Evolutionary conservation across 345 rosid species (phyloP), one percentile per base, ranked within the genome.

Genomic region (Lagerstroemia speciosa): DNA sequence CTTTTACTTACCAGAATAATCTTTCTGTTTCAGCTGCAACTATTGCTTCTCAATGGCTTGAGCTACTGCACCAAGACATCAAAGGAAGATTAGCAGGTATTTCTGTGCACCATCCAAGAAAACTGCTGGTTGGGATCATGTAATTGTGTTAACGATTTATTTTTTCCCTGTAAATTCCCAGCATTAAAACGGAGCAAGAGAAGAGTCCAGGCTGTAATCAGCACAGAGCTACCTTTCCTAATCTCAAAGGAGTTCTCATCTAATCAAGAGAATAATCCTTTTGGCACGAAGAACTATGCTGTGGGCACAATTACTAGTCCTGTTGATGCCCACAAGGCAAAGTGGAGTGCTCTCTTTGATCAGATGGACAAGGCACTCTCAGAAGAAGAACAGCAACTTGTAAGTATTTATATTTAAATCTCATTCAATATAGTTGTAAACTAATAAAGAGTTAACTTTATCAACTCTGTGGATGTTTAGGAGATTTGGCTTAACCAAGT

Each of bases 1-100:
- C n/a, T 29, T 58, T 5, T 30, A 27, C 29, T 58, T 27, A 58
- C 63, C 26, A 11, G 34, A 53, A 58, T 69, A 69, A 72, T 63
- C 67, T 72, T 77, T 77, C 70, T 53, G 66, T 80, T 83, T 68
- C 89, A 92, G 98, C 96, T 82, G 99, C 99, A 43, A 83, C 78
- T 27, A 88, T 91, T 66, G 95, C 98, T 69, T 84, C 98, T 32
- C 97, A 91, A 70, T 94, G 99, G 99, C 71, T 94, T 82, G 93
- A 91, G 26, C 90, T 89, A 77, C 90, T 94, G 74, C 86, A 89
- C 68, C 99, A 94, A 79, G 97, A 94, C 83, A 83, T 92, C 65
- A 89, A 80, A 69, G 97, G 97, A 67, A 91, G 98, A 24, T 87
- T 95, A 68, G 79, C 91, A 72, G 99, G 99, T 92, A 78, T 15